Evolutionary conservation across 164 flowering plant species (phyloP).

Genomic region (Magnolia changhungtana): DNA sequence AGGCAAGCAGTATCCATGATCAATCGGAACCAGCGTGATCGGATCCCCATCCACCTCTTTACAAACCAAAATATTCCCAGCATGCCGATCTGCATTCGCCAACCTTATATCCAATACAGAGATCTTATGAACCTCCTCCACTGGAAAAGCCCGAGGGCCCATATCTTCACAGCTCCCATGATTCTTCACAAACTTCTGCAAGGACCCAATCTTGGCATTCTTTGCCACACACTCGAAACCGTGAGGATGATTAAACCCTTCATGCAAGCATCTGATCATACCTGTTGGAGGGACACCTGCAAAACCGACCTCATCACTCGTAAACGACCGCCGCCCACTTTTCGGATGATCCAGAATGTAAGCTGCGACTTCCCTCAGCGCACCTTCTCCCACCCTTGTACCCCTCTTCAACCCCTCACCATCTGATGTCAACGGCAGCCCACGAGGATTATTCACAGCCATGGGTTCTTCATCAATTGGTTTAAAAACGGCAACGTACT

Average conservation of each 20-base stretch:
- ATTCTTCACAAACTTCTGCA: slow-evolving; percentile 71
- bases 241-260: slow-evolving; percentile 57
- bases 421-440: slow-evolving; percentile 50
- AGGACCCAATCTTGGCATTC: slow-evolving; percentile 58
- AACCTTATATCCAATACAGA: slow-evolving; percentile 66
- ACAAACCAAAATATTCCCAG: slow-evolving; percentile 62
- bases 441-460: slow-evolving; percentile 68
- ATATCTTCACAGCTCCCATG: slow-evolving; percentile 79
- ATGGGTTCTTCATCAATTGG: slow-evolving; percentile 82
- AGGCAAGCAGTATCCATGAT: slow-evolving; percentile 88
- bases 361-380: slow-evolving; percentile 71
- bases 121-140: slow-evolving; percentile 74
- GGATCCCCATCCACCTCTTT: slow-evolving; percentile 43
- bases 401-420: slow-evolving; percentile 80
- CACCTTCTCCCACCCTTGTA: slow-evolving; percentile 78
- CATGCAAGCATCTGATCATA: slow-evolving; percentile 60
- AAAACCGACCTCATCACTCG: slow-evolving; percentile 45
- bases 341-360: slow-evolving; percentile 70
- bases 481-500: slow-evolving; percentile 57
- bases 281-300: slow-evolving; percentile 74
- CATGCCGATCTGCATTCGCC: slow-evolving; percentile 84
- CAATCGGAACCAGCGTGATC: slow-evolving; percentile 63
- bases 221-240: slow-evolving; percentile 28
- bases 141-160: slow-evolving; percentile 69
- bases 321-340: slow-evolving; percentile 34